phyloP scores from a whole-genome alignment of 2,329 filamentous ascomycete genomes.

The Aspergillus terreus region DNA sequence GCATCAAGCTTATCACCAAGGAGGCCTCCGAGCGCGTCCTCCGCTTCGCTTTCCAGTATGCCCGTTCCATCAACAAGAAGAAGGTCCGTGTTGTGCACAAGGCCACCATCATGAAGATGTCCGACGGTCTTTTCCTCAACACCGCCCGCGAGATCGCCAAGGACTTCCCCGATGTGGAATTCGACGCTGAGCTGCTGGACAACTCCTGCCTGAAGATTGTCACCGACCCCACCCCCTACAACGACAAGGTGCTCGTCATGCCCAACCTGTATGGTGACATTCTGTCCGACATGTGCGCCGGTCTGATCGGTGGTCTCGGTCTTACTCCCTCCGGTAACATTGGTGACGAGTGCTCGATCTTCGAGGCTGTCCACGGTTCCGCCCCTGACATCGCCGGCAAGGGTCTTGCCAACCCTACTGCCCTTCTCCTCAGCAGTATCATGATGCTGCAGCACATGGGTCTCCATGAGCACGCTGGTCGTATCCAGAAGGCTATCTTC shows the following conservation, averaged over 20 bases:
- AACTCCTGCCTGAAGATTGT: constrained; percentile 99
- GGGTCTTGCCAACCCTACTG: constrained; percentile 94
- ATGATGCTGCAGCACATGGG: constrained; percentile 99
- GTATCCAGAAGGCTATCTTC: constrained; percentile 94
- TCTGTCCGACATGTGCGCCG: constrained; percentile 98
- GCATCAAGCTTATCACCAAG: constrained; percentile 98
- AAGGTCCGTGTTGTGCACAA: constrained; percentile 99
- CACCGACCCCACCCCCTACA: constrained; percentile 92
- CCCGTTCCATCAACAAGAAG: constrained; percentile 84
- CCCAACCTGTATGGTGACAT: constrained; percentile 99
- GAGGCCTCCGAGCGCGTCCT: constrained; percentile 94
- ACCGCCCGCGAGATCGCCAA: constrained; percentile 82
- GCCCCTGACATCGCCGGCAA: constrained; percentile 96
- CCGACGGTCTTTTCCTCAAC: constrained; percentile 94
- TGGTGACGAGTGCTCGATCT: constrained; percentile 98
- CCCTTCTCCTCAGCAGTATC: constrained; percentile 89
- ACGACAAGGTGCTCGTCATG: constrained; percentile 97
- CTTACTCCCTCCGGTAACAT: constrained; percentile 98
- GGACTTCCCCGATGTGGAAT: constrained; percentile 94
- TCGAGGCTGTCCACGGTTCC: constrained; percentile 97
- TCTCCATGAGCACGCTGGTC: constrained; percentile 74
- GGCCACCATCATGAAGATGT: constrained; percentile 99
- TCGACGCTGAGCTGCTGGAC: constrained; percentile 96
- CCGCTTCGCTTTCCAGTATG: constrained; percentile 97
- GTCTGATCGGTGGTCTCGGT: constrained; percentile 94